Percentiles rank a stretch among this genome's conserved stretches.
Evolutionary conservation across 2,329 filamentous ascomycete species (phyloP).

Genomic region (Diaporthe vaccinii): DNA sequence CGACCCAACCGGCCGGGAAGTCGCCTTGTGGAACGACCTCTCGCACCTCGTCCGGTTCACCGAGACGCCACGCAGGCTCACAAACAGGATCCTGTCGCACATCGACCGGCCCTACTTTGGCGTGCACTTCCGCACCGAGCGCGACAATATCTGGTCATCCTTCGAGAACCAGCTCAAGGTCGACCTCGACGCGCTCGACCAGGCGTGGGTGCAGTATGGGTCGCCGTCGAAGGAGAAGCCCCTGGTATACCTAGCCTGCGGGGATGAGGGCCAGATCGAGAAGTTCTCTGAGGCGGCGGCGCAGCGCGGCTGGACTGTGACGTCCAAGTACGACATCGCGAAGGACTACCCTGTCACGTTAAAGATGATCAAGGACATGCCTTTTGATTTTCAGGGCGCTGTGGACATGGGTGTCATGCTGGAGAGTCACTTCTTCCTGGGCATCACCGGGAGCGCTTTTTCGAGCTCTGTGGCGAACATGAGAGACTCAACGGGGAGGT

Average conservation of each 20-base stretch:
- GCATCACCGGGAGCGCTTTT: conserved; percentile 49
- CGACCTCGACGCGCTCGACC: conserved; percentile 52
- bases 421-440: conserved; percentile 47
- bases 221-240: conserved; percentile 44
- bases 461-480: conserved; percentile 46
- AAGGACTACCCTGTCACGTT: conserved; percentile 42
- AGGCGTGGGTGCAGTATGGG: conserved; percentile 49
- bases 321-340: conserved; percentile 51
- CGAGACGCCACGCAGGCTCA: conserved; percentile 46
- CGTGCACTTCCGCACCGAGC: conserved; percentile 54
- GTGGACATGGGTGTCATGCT: conserved; percentile 50
- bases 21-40: conserved; percentile 53
- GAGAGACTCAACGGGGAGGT: conserved; percentile 48
- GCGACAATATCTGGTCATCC: conserved; percentile 54
- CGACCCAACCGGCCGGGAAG: conserved; percentile 51
- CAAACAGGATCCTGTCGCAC: conserved; percentile 44
- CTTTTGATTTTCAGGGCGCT: conserved; percentile 50
- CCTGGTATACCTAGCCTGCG: conserved; percentile 52
- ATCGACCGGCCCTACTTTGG: conserved; percentile 50
- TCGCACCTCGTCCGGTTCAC: conserved; percentile 50
- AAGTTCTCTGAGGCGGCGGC: conserved; percentile 48
- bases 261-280: conserved; percentile 50
- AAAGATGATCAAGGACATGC: conserved; percentile 43
- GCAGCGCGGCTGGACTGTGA: conserved; percentile 51
- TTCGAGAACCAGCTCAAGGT: conserved; percentile 51